These are phyloP conservation scores for Metschnikowia gelsemii DNA, from an alignment of 805 yeast genomes.

Conservation along the genomic window DNA sequence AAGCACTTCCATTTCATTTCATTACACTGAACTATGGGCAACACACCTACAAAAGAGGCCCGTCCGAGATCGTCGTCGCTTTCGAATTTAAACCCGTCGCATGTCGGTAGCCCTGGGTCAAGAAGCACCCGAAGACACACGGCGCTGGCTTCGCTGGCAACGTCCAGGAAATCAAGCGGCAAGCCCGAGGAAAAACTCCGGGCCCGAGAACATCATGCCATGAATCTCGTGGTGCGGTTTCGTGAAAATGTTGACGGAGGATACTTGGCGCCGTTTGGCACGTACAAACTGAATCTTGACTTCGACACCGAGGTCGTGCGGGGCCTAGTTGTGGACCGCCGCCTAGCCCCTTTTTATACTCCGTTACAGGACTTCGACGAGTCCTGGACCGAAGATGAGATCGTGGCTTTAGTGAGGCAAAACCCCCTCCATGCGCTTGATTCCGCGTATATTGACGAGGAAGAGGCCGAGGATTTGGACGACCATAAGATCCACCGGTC, in stretches of 20 bases:
- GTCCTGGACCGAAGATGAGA: slow-evolving; percentile 68
- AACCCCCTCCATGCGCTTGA: slow-evolving; percentile 58
- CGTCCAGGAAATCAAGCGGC: slow-evolving; percentile 8
- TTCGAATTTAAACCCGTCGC: slow-evolving; percentile 5
- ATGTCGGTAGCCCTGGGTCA: slow-evolving; percentile 5
- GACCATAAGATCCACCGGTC: slow-evolving; percentile 58
- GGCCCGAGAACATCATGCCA: slow-evolving; percentile 50
- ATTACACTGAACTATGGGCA: slow-evolving; percentile 46
- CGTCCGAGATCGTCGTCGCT: slow-evolving; percentile 29
- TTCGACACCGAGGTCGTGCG: slow-evolving; percentile 75
- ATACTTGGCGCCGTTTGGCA: slow-evolving; percentile 85
- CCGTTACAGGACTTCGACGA: slow-evolving; percentile 81
- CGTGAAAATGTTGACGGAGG: slow-evolving; percentile 92
- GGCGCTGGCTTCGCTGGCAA: slow-evolving; percentile 15
- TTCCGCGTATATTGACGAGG: slow-evolving; percentile 49
- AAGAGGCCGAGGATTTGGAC: slow-evolving; percentile 56
- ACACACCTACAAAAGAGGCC: slow-evolving; percentile 44
- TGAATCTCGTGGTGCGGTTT: slow-evolving; percentile 56
- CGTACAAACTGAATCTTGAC: slow-evolving; percentile 74
- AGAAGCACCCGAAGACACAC: slow-evolving; percentile 15
- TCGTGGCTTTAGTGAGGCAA: slow-evolving; percentile 49
- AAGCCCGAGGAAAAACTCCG: slow-evolving; percentile 50
- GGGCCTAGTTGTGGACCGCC: slow-evolving; percentile 62
- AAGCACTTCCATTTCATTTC: no score
- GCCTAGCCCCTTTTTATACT: slow-evolving; percentile 84